phyloP scores from a whole-genome alignment of 2,329 filamentous ascomycete genomes.

The Fonsecaea pedrosoi region DNA sequence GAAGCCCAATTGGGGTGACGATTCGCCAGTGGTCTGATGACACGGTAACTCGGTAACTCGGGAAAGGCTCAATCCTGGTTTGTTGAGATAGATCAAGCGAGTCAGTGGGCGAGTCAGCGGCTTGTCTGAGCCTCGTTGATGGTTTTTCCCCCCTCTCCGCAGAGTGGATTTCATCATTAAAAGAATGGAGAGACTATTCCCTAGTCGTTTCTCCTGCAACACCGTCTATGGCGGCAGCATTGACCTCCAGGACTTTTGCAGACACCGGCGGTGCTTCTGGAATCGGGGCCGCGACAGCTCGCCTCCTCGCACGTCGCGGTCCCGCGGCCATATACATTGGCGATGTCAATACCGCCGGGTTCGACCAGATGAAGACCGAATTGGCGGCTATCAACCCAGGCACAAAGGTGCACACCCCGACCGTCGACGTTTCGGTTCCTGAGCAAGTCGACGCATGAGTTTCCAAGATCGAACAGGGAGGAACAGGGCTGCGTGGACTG shows the following conservation, averaged over 20 bases:
- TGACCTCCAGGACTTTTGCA: not conserved
- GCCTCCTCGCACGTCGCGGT: not conserved
- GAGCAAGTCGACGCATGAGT: constrained; percentile 13
- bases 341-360: not conserved
- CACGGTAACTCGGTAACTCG: no score
- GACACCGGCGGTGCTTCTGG: constrained; percentile 47
- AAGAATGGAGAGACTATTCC: no score
- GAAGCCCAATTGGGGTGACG: no score
- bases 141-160: no score
- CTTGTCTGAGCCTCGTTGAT: no score
- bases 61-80: no score
- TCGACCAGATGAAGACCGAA: constrained; percentile 44
- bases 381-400: not conserved
- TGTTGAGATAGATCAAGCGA: no score
- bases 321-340: not conserved
- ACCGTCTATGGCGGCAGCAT: no score
- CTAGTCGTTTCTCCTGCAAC: no score
- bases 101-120: no score
- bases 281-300: constrained; percentile 58
- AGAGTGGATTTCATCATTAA: no score
- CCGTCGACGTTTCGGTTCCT: constrained; percentile 7
- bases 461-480: not conserved
- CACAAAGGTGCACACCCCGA: not conserved
- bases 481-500: constrained; percentile 1
- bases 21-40: no score